Conservation (phyloP, 306 rosid genomes). For the Sicyos edulis region DNA sequence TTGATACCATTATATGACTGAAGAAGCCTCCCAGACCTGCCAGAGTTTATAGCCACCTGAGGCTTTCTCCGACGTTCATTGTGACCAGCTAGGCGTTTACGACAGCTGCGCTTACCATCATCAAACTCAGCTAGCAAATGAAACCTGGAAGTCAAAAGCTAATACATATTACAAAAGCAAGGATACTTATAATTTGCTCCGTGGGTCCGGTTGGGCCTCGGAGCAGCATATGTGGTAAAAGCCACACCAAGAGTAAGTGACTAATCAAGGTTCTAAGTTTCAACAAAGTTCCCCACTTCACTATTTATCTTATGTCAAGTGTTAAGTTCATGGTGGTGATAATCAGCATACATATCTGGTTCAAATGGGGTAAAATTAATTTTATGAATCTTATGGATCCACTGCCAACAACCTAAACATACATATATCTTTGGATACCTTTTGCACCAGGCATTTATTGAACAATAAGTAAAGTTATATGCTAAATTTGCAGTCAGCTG, state of each 20-base stretch:
- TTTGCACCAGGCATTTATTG: slow-evolving; percentile 6
- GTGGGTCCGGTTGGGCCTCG: neutral
- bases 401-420: neutral
- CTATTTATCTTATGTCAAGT: neutral
- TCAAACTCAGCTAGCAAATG: slow-evolving; percentile 89
- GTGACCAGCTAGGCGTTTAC: slow-evolving; percentile 92
- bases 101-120: slow-evolving; percentile 92
- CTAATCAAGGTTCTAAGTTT: neutral
- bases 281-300: neutral
- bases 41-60: slow-evolving; percentile 46
- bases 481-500: neutral
- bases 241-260: neutral
- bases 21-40: slow-evolving; percentile 52
- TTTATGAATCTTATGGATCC: neutral
- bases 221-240: neutral
- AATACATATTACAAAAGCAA: slow-evolving; percentile 28
- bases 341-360: neutral
- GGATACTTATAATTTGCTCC: slow-evolving; percentile 17
- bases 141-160: slow-evolving; percentile 51
- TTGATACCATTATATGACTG: slow-evolving; percentile 61
- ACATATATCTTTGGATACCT: neutral
- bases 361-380: neutral
- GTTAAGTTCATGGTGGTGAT: neutral
- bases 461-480: neutral
- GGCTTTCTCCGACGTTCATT: slow-evolving; percentile 88